Base-by-base conservation (phyloP, 2,329 filamentous ascomycete genomes). In the Uncinocarpus reesii region DNA sequence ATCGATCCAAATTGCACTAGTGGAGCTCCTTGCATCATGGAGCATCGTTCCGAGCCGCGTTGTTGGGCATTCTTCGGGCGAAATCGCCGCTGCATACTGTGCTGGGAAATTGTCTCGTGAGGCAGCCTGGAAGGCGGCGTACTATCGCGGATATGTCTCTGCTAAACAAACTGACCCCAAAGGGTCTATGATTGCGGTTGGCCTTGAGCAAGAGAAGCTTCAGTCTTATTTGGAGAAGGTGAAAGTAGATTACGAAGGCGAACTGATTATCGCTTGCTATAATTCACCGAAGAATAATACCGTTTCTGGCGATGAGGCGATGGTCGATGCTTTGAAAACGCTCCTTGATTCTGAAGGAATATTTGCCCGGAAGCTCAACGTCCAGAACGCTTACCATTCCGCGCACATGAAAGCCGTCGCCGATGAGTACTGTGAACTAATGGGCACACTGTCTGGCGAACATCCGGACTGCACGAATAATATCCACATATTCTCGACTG, bases 371-470 rank as follows among this genome's bases (percentile, higher is more conserved):
- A 43, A 36, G 15, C 53, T 61, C 2, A 52, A 52, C 10, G 56
- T 57, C 5, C 56, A 64, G 32, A 71, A 71, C 52, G 58, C 59
- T 1, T 62, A 62, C 46, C 59, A 62, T 42, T 60, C 58, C 6
- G 49, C 47, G n/a, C 57, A 60, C 38, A 59, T 62, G 57, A 21
- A 48, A 13, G 10, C 36, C 2, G 46, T 58, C 13, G 50, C 54
- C 3, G 50, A 53, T 5, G 31, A 49, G 7, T 59, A 58, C 35
- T 20, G 51, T 21, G 36, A 45, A 10, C 42, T 50, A 2, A 50
- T 52, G 28, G 32, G 31, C 7, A 40, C 28, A 2, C 32, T 48
- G 13, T n/a, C 40, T 3, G 41, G 37, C 13, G 31, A n/a, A 1
- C 11, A 18, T 16, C 2, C 41, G 18, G 18, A 34, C 6, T 20